Evolutionary conservation across 2,329 filamentous ascomycete genomes (phyloP), one percentile per base, ranked within the genome.

Genomic region (Aspergillus spinulosporus): DNA sequence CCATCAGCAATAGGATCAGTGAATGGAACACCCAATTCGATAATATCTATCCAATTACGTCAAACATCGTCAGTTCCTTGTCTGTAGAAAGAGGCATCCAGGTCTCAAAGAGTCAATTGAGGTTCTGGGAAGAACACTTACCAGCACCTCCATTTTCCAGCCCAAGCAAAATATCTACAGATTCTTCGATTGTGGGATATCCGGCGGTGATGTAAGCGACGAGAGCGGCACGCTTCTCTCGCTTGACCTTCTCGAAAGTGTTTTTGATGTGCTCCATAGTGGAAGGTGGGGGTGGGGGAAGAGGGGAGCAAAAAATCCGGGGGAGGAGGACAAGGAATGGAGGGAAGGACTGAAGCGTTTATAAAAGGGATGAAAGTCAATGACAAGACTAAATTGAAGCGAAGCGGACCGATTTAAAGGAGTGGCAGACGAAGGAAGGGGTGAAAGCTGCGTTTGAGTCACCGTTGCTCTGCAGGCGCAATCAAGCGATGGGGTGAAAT

Each of bases 1-100:
- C 94, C 94, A 76, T 99, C 94, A 65, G 93, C 94, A 75, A 97
- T 97, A 57, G 94, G 94, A 74, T 99, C 94, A 68, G 93, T 97
- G 78, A 99, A 99, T 51, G 94, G 94, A 55, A 96, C 87, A 61
- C 93, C 94, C 64, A 99, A 86, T 76, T 99, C 94, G 68, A 99
- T 95, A 59, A 99, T 81, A 74, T 99, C 94, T 91, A 65, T 37
- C 9, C 31, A 29, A 40, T 50, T 8, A 28, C 3, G 12, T 7
- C 12, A 8, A n/a, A 44, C 0, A 36, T 44, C 15, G 42, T 56
- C 8, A 56, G 34, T 29, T 3, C 3, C 12, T 28, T 12, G 26
- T 7, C 40, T 36, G 32, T 11, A 34, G 12, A 21, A 34, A n/a
- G 9, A 31, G 34, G 8, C 14, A 31, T 21, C 14, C 15, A 44